Percentiles rank a stretch among this genome's conserved stretches.
Evolutionary conservation across 1,139 yeast species (phyloP).

Genomic region (Geotrichum bryndzae): DNA sequence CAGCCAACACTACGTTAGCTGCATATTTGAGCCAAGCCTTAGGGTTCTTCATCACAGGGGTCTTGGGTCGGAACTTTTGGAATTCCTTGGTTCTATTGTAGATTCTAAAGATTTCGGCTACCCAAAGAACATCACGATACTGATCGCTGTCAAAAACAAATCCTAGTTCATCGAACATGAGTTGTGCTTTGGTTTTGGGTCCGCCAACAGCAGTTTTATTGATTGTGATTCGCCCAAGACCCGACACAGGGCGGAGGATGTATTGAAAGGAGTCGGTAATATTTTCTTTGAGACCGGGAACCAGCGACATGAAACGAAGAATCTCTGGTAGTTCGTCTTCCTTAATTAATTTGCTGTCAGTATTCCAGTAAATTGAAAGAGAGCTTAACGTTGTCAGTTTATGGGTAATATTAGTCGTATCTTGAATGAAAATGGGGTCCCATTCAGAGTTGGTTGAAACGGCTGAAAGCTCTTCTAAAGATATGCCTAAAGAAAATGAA

Average conservation of each 20-base stretch:
- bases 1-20: slow-evolving; percentile 63
- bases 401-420: slow-evolving; percentile 60
- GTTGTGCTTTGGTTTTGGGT: slow-evolving; percentile 72
- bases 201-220: slow-evolving; percentile 59
- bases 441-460: slow-evolving; percentile 82
- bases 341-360: slow-evolving; percentile 46
- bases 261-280: slow-evolving; percentile 46
- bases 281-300: slow-evolving; percentile 23
- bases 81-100: slow-evolving; percentile 70
- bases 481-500: slow-evolving; percentile 80
- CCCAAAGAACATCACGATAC: slow-evolving; percentile 73
- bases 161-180: slow-evolving; percentile 83
- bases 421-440: slow-evolving; percentile 79
- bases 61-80: slow-evolving; percentile 62
- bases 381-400: slow-evolving; percentile 73
- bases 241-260: slow-evolving; percentile 81
- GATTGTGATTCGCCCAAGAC: slow-evolving; percentile 74
- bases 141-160: slow-evolving; percentile 78
- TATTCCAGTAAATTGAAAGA: slow-evolving; percentile 80
- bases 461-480: slow-evolving; percentile 82
- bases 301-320: slow-evolving; percentile 33
- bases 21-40: slow-evolving; percentile 77
- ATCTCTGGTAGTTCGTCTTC: slow-evolving; percentile 23
- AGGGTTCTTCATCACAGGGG: slow-evolving; percentile 60
- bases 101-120: slow-evolving; percentile 77